These are phyloP conservation scores for Candida easanensis DNA, from an alignment of 805 yeast genomes.

Conservation along the genomic window DNA sequence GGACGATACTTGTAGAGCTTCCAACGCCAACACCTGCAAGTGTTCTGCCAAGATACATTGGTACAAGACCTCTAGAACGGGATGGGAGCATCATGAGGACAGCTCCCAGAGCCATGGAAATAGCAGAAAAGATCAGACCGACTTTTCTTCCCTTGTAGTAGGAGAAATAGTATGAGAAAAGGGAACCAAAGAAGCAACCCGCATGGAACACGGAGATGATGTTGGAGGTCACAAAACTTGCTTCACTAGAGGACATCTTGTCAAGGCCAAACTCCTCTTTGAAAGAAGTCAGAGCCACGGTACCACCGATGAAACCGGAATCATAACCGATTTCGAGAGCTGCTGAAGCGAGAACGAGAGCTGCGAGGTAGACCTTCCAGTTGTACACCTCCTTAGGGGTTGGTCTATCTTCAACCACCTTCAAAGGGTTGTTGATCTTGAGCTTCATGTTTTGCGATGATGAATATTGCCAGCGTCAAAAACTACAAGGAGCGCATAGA, in stretches of 20 bases:
- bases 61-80: conserved; percentile 35
- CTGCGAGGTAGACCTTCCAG: conserved; percentile 38
- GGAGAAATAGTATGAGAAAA: conserved; percentile 19
- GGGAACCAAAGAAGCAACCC: conserved; percentile 25
- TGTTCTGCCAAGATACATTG: conserved; percentile 52
- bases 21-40: conserved; percentile 49
- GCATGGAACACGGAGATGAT: conserved; percentile 24
- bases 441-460: too few species aligned
- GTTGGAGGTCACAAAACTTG: conserved; percentile 13
- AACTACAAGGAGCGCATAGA: too few species aligned
- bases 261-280: conserved; percentile 40
- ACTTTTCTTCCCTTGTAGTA: conserved; percentile 20
- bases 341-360: conserved; percentile 46
- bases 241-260: conserved; percentile 8
- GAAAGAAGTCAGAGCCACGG: conserved; percentile 43
- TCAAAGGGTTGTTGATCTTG: conserved; percentile 10
- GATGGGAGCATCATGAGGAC: conserved; percentile 38
- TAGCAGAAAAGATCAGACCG: conserved; percentile 16
- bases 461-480: too few species aligned
- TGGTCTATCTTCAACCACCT: conserved; percentile 16
- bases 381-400: conserved; percentile 44
- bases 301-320: conserved; percentile 51
- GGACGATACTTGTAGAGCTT: conserved; percentile 46
- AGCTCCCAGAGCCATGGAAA: conserved; percentile 35
- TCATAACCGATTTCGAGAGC: conserved; percentile 52